These are phyloP conservation scores for Physaria fendleri DNA, from an alignment of 345 rosid genomes.

Conservation along the genomic window DNA sequence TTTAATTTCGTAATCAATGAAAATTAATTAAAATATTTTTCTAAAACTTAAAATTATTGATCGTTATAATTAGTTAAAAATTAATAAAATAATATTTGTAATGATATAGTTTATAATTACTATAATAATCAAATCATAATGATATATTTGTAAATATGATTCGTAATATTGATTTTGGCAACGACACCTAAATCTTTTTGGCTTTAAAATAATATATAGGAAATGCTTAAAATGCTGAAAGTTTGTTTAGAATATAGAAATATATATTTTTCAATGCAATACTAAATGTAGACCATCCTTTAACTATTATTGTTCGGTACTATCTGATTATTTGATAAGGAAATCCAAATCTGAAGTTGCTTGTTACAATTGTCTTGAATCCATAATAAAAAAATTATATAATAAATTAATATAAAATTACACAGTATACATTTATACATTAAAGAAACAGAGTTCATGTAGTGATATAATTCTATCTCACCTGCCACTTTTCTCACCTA, in stretches of 20 bases:
- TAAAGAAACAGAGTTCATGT: not conserved
- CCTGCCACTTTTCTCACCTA: conserved; percentile 5
- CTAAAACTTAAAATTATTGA: no score
- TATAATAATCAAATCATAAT: no score
- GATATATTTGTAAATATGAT: no score
- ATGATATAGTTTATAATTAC: no score
- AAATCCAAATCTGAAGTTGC: not conserved
- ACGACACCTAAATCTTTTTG: no score
- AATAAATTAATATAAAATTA: not conserved
- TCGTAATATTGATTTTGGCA: no score
- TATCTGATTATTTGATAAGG: not conserved
- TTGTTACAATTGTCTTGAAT: not conserved
- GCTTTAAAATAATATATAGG: no score
- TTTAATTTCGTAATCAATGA: no score
- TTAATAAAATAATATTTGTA: no score
- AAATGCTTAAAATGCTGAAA: not conserved
- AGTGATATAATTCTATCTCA: conserved; percentile 2
- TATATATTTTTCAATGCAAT: not conserved
- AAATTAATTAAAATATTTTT: no score
- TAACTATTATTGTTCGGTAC: not conserved
- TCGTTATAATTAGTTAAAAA: no score
- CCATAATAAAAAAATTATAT: not conserved
- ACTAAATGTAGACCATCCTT: not conserved
- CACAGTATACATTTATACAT: not conserved
- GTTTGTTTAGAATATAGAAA: not conserved